A percentile compares a stretch with the other conserved stretches of the same genome.
Evolutionary conservation across 1,139 yeast genomes (phyloP).

Genomic region (Suhomyces taliae): DNA sequence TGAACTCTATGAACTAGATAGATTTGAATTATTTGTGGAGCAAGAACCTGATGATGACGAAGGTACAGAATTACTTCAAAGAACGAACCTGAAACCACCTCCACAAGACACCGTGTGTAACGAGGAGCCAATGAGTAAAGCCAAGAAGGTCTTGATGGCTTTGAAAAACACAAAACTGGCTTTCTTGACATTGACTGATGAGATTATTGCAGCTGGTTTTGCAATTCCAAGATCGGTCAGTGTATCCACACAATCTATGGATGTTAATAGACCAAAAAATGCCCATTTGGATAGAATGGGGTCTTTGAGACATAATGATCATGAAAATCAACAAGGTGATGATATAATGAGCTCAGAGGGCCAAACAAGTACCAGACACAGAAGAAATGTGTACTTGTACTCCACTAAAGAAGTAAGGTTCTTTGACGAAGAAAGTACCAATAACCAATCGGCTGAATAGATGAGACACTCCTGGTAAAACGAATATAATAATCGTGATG

Average conservation of each 20-base stretch:
- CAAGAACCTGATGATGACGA: constrained; percentile 16
- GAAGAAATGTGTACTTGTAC: constrained; percentile 54
- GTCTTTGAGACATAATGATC: not conserved
- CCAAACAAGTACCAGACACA: constrained; percentile 16
- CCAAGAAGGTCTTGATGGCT: constrained; percentile 9
- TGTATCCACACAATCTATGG: constrained; percentile 28
- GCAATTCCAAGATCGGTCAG: constrained; percentile 59
- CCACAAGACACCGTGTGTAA: not conserved
- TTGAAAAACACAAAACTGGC: constrained; percentile 35
- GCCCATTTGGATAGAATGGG: constrained; percentile 16
- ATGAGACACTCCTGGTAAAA: no score
- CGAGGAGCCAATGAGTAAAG: constrained; percentile 1
- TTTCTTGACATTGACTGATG: constrained; percentile 51
- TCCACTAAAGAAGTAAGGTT: constrained; percentile 52
- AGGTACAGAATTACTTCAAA: not conserved
- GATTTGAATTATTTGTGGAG: constrained; percentile 42
- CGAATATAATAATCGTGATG: not conserved
- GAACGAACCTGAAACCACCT: not conserved
- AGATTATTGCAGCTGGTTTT: constrained; percentile 57
- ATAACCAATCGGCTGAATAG: no score
- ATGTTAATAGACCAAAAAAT: constrained; percentile 9
- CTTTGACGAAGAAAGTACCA: constrained; percentile 12
- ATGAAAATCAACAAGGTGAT: not conserved
- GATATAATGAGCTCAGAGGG: not conserved
- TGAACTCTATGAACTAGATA: constrained; percentile 49